Evolutionary conservation across 2,329 filamentous ascomycete species (phyloP).

Genomic region (Hypoxylon sp.): DNA sequence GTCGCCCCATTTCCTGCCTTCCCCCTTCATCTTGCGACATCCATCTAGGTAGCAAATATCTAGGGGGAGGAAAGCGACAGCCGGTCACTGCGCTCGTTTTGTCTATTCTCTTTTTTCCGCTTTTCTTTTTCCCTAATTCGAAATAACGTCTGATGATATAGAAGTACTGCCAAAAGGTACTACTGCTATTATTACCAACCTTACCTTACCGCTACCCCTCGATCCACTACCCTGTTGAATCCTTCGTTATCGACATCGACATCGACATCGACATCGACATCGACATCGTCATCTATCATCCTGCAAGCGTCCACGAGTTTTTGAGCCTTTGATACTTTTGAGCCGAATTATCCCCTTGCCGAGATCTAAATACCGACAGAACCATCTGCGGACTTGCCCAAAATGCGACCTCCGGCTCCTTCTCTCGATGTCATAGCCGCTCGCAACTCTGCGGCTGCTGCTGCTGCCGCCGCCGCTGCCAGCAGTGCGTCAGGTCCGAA

Average conservation of each 20-base stretch:
- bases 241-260: conserved; percentile 24
- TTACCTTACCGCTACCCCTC: conserved; percentile 32
- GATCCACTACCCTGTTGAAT: conserved; percentile 22
- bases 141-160: conserved; percentile 11
- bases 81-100: conserved; percentile 25
- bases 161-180: conserved; percentile 1
- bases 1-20: conserved; percentile 5
- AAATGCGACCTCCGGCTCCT: conserved; percentile 50
- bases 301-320: conserved; percentile 2
- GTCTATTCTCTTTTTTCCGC: neutral
- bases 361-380: conserved; percentile 6
- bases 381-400: conserved; percentile 8
- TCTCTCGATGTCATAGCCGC: conserved; percentile 54
- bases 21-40: conserved; percentile 13
- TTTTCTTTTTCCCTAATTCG: conserved; percentile 1
- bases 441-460: conserved; percentile 39
- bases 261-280: neutral
- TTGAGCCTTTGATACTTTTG: neutral
- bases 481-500: conserved; percentile 29
- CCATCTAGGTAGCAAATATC: conserved; percentile 3
- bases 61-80: conserved; percentile 20
- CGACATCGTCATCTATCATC: conserved; percentile 13
- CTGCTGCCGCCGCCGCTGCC: conserved; percentile 25
- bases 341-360: neutral
- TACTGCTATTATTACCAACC: conserved; percentile 11